These are phyloP conservation scores for Tetraselmis striata DNA, from an alignment of 139 green algal genomes.

Conservation along the genomic window DNA sequence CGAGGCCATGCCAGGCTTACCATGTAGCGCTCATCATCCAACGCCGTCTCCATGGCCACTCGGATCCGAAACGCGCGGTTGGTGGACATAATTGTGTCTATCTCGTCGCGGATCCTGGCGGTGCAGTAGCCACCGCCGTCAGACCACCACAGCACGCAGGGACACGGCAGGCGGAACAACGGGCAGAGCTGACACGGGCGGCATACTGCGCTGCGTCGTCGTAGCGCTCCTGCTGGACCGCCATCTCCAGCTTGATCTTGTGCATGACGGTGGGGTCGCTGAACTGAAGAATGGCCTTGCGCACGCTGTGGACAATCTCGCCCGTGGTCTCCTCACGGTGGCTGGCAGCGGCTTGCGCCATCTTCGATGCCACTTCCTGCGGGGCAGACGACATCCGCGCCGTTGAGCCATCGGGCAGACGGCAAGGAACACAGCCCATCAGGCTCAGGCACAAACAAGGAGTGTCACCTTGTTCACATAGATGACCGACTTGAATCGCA, in stretches of 20 bases:
- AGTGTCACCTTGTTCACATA: slow-evolving; percentile 57
- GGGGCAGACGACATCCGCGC: not conserved
- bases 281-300: slow-evolving; percentile 54
- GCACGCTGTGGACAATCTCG: slow-evolving; percentile 57
- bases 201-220: slow-evolving; percentile 45
- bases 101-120: slow-evolving; percentile 36
- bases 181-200: not conserved
- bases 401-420: too few relatives aligned
- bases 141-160: not conserved
- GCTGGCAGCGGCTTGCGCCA: not conserved
- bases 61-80: slow-evolving; percentile 29
- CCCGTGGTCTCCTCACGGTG: slow-evolving; percentile 19
- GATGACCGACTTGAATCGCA: slow-evolving; percentile 65
- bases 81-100: slow-evolving; percentile 38
- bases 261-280: slow-evolving; percentile 67
- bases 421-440: too few relatives aligned
- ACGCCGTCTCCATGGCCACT: slow-evolving; percentile 50
- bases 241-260: slow-evolving; percentile 71
- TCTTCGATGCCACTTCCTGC: not conserved
- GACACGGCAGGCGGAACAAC: too few relatives aligned
- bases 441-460: not conserved
- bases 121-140: too few relatives aligned
- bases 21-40: slow-evolving; percentile 47
- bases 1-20: too few relatives aligned
- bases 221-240: slow-evolving; percentile 73